phyloP scores from a whole-genome alignment of 1,139 yeast genomes.

The Pichia terricola region DNA sequence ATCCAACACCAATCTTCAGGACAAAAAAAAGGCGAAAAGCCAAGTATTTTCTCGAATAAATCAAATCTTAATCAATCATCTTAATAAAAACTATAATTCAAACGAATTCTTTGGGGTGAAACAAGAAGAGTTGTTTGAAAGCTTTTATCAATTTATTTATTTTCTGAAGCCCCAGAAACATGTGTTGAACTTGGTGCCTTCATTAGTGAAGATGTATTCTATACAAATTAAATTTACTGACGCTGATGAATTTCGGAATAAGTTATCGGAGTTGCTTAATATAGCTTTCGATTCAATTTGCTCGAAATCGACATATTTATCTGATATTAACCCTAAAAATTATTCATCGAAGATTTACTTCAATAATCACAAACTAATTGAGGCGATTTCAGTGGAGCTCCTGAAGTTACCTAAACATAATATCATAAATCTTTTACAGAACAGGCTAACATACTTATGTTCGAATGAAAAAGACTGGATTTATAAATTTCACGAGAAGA shows the following conservation, averaged over 20 bases:
- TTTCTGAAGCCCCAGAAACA: no score
- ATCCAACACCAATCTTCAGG: no score
- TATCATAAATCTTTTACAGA: constrained; percentile 1
- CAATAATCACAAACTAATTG: constrained; percentile 5
- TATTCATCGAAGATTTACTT: constrained; percentile 11
- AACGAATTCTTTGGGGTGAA: no score
- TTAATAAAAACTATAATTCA: no score
- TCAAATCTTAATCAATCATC: no score
- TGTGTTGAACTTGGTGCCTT: no score
- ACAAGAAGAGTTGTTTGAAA: no score
- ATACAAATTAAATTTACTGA: no score
- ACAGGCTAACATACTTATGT: constrained; percentile 7
- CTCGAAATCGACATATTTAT: constrained; percentile 6
- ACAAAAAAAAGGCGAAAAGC: no score
- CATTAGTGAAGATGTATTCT: no score
- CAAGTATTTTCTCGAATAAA: no score
- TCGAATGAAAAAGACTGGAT: constrained; percentile 9
- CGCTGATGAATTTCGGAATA: neutral
- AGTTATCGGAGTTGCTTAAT: constrained; percentile 4
- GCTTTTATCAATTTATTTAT: no score
- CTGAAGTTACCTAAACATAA: constrained; percentile 1
- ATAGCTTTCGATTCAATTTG: constrained; percentile 8
- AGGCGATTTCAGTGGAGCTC: constrained; percentile 4
- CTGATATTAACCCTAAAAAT: constrained; percentile 10
- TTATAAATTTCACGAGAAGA: constrained; percentile 7